A percentile compares a stretch with the other conserved stretches of the same genome.
These are phyloP conservation scores for Scleroderma citrinum DNA, from an alignment of 768 basidiomycete genomes.

Conservation along the genomic window DNA sequence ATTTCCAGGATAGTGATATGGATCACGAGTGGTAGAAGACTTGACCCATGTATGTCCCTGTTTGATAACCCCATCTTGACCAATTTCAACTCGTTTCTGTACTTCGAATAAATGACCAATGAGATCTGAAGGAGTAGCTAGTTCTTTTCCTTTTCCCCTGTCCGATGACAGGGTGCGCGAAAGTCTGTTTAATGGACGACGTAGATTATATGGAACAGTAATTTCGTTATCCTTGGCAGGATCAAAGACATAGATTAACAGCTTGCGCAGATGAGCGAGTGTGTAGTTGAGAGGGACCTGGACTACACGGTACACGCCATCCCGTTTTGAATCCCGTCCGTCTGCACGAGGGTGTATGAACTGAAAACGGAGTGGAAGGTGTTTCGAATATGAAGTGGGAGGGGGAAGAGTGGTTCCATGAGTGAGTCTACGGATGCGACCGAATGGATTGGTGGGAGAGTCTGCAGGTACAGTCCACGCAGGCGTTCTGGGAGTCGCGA, in stretches of 20 bases:
- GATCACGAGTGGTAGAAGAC: conserved; percentile 49
- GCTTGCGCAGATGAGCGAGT: conserved; percentile 55
- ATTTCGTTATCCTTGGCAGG: conserved; percentile 23
- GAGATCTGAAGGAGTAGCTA: conserved; percentile 5
- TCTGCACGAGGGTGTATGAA: conserved; percentile 34
- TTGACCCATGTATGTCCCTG: conserved; percentile 41
- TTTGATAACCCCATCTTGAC: conserved; percentile 47
- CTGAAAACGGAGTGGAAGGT: conserved; percentile 61
- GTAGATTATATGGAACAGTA: conserved; percentile 11
- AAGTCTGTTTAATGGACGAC: conserved; percentile 23
- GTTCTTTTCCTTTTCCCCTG: conserved; percentile 16
- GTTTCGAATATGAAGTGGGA: conserved; percentile 48
- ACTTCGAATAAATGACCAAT: conserved; percentile 57
- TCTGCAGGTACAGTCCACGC: conserved; percentile 47
- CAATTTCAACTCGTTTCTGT: conserved; percentile 39
- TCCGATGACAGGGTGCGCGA: conserved; percentile 4
- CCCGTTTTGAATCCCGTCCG: conserved; percentile 24
- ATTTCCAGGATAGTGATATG: conserved; percentile 39
- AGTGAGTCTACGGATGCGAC: conserved; percentile 42
- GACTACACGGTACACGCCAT: conserved; percentile 57
- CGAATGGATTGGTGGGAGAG: conserved; percentile 69
- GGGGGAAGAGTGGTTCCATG: conserved; percentile 35
- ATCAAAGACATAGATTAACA: conserved; percentile 56
- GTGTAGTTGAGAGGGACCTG: conserved; percentile 70
- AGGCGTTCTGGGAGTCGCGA: conserved; percentile 34